Base-by-base conservation (phyloP, 164 flowering plant species). In the Annona squamosa region DNA sequence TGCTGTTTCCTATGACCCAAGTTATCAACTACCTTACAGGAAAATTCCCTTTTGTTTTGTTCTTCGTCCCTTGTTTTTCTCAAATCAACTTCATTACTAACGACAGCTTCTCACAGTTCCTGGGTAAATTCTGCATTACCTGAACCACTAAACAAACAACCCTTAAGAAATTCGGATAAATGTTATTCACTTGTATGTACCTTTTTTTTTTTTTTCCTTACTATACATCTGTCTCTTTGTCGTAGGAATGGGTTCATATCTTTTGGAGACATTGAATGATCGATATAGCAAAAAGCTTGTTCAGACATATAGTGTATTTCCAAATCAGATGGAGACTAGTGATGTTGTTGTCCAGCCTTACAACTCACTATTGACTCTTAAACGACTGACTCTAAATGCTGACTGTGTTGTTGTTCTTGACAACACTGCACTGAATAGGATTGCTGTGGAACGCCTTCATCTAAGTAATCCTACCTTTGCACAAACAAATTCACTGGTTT, bases 391-490 rank as follows among this genome's bases (percentile, higher is more conserved):
- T 2, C 87, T 93, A 37, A 96, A 93, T 87, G 99, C 99, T 74
- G 99, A 96, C 77, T 96, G 99, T 83, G 98, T 96, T 75, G 99
- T 96, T 85, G 99, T 96, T 81, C 98, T 96, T 78, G 99, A 96
- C 80, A 96, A 96, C 78, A 93, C 98, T 77, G 97, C 99, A 57
- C 84, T 96, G 56, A 93, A 90, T 82, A 88, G 97, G 76, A 96
- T 96, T 73, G 97, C 99, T 68, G 97, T 93, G 73, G 99, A 96
- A 75, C 95, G 97, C 64, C 94, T 96, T 73, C 98, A 96, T 84
- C 85, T 96, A 67, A 2, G 82, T 59, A 96, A 91, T 78, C 99
- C 99, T 63, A 93, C 97, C 70, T 91, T 96, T 86, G 85, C 95
- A 43, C 94, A 93, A 79, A 96, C 98, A 79, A 96, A 96, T 82